phyloP scores from a whole-genome alignment of 2,329 filamentous ascomycete genomes.

The Colletotrichum costaricense region DNA sequence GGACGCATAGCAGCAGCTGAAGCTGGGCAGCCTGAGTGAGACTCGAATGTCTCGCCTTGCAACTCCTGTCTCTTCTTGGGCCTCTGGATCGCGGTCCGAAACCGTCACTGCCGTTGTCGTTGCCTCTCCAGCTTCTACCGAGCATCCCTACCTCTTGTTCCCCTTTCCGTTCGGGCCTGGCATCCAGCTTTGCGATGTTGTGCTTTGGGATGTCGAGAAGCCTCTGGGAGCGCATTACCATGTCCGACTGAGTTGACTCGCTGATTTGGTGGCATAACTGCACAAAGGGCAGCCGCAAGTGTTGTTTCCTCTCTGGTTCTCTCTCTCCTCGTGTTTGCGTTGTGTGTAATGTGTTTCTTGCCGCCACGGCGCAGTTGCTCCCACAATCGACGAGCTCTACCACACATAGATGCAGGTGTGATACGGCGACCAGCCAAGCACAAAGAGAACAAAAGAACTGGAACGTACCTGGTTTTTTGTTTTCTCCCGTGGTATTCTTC shows the following conservation, averaged over 20 bases:
- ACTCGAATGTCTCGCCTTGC: slow-evolving; percentile 30
- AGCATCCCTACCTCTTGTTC: slow-evolving; percentile 12
- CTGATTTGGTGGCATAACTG: background rate
- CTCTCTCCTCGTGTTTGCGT: background rate
- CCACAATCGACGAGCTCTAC: slow-evolving; percentile 4
- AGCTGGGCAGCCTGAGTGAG: slow-evolving; percentile 28
- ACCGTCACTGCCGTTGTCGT: slow-evolving; percentile 10
- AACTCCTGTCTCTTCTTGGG: slow-evolving; percentile 20
- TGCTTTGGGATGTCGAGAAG: slow-evolving; percentile 1
- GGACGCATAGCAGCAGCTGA: slow-evolving; percentile 8
- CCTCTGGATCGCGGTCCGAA: slow-evolving; percentile 18
- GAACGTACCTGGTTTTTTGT: slow-evolving; percentile 17
- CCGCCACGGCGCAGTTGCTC: slow-evolving; percentile 4
- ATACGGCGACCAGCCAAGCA: background rate
- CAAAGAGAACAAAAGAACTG: slow-evolving; percentile 4
- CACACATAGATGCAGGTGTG: background rate
- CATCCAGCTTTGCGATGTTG: background rate
- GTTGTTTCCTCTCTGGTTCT: background rate
- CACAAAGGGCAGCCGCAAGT: background rate
- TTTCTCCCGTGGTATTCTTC: slow-evolving; percentile 8
- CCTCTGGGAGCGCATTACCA: slow-evolving; percentile 23
- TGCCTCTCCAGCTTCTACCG: slow-evolving; percentile 15
- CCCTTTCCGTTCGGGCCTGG: background rate
- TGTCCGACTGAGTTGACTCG: background rate
- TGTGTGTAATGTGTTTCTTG: slow-evolving; percentile 9